Conservation (phyloP, 2,329 filamentous ascomycete genomes). For the Penicillium fuscoglaucum region DNA sequence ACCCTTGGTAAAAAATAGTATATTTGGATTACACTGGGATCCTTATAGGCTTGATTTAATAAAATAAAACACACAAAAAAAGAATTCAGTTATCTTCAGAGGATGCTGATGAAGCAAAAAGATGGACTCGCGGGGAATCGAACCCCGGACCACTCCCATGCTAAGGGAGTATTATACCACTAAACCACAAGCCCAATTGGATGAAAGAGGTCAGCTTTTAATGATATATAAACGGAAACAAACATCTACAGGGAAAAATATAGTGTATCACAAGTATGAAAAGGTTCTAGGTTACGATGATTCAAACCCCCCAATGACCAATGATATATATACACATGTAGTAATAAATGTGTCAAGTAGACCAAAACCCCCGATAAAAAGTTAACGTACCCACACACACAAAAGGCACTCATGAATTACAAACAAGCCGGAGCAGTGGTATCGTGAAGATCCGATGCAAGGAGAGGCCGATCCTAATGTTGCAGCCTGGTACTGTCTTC, state of each 20-base stretch:
- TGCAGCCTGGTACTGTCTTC: neutral
- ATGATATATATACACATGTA: neutral
- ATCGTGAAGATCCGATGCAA: neutral
- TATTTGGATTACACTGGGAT: too few species aligned
- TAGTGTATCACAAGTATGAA: too few species aligned
- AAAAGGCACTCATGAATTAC: neutral
- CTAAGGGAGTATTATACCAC: constrained; percentile 51
- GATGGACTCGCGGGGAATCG: constrained; percentile 51
- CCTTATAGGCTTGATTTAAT: too few species aligned
- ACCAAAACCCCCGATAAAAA: neutral
- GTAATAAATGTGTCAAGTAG: neutral
- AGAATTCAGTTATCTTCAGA: too few species aligned
- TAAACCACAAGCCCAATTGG: constrained; percentile 42
- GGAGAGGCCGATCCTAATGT: neutral
- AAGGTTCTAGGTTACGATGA: neutral
- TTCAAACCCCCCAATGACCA: too few species aligned
- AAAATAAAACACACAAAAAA: too few species aligned
- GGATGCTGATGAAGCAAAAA: neutral
- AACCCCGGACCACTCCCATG: constrained; percentile 51
- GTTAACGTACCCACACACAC: too few species aligned
- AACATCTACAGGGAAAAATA: too few species aligned
- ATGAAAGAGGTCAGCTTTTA: neutral
- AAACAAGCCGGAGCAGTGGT: neutral
- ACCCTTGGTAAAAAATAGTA: too few species aligned
- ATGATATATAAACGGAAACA: neutral